Conservation (phyloP, 805 yeast species). For the Suhomyces canberraensis region DNA sequence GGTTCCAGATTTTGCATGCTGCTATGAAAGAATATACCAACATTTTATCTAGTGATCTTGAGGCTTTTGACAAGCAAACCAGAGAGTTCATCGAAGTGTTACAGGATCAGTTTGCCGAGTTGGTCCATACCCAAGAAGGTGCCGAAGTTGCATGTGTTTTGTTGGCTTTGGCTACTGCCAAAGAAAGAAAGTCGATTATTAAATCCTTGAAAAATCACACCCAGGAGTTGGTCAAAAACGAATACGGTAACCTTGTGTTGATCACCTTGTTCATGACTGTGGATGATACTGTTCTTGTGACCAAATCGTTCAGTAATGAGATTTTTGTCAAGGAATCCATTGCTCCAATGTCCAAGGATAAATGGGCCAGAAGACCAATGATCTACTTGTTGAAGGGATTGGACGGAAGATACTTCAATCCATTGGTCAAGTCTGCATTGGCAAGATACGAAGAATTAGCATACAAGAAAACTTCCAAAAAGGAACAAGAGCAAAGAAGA, state of each 20-base stretch:
- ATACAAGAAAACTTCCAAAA: conserved; percentile 69
- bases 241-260: conserved; percentile 79
- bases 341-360: conserved; percentile 58
- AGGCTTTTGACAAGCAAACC: conserved; percentile 51
- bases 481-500: conserved; percentile 76
- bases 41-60: conserved; percentile 56
- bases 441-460: conserved; percentile 56
- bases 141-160: conserved; percentile 83
- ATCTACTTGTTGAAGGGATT: conserved; percentile 75
- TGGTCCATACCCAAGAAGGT: conserved; percentile 95
- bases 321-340: conserved; percentile 46
- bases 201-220: conserved; percentile 74
- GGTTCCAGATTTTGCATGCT: conserved; percentile 93
- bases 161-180: conserved; percentile 81
- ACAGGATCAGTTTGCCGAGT: conserved; percentile 86
- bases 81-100: conserved; percentile 80
- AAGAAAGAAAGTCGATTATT: conserved; percentile 81
- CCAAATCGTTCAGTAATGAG: conserved; percentile 67
- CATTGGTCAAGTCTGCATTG: conserved; percentile 58
- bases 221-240: conserved; percentile 74
- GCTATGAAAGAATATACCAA: conserved; percentile 88
- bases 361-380: conserved; percentile 86
- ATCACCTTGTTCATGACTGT: conserved; percentile 78
- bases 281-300: conserved; percentile 86
- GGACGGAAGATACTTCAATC: conserved; percentile 79